Percentiles rank a stretch among this genome's conserved stretches.
phyloP scores from a whole-genome alignment of 164 flowering plant genomes.

The Buxus sempervirens region DNA sequence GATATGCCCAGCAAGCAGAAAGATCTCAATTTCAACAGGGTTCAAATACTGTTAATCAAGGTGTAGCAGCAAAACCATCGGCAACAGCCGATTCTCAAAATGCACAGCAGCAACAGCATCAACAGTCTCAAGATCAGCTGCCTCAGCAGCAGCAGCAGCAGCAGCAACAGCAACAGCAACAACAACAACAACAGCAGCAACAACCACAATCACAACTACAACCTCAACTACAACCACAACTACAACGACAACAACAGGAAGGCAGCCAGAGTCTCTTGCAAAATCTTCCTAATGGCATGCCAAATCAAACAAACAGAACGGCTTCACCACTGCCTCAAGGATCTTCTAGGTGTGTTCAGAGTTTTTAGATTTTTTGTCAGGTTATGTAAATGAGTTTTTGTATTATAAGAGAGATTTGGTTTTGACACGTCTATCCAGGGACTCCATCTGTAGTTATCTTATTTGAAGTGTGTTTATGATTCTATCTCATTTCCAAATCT shows the following conservation, averaged over 20 bases:
- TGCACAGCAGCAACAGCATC: conserved; percentile 39
- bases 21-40: conserved; percentile 55
- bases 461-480: conserved; percentile 11
- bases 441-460: conserved; percentile 36
- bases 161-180: conserved; percentile 52
- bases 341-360: conserved; percentile 94
- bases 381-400: conserved; percentile 35
- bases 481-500: background rate
- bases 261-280: conserved; percentile 56
- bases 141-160: conserved; percentile 48
- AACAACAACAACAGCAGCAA: conserved; percentile 43
- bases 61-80: conserved; percentile 39
- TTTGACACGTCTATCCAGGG: conserved; percentile 17
- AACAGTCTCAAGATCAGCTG: conserved; percentile 44
- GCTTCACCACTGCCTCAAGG: conserved; percentile 82
- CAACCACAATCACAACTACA: conserved; percentile 38
- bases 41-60: conserved; percentile 43
- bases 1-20: conserved; percentile 61
- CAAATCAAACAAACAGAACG: conserved; percentile 61
- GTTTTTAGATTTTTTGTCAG: conserved; percentile 47
- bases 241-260: conserved; percentile 21
- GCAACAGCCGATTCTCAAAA: conserved; percentile 47
- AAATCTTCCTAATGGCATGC: conserved; percentile 45
- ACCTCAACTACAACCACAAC: conserved; percentile 28
- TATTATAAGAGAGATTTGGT: conserved; percentile 27